Percentiles rank a stretch among this genome's conserved stretches.
phyloP scores from a whole-genome alignment of 805 yeast genomes.

The Metschnikowia kunwiensis region DNA sequence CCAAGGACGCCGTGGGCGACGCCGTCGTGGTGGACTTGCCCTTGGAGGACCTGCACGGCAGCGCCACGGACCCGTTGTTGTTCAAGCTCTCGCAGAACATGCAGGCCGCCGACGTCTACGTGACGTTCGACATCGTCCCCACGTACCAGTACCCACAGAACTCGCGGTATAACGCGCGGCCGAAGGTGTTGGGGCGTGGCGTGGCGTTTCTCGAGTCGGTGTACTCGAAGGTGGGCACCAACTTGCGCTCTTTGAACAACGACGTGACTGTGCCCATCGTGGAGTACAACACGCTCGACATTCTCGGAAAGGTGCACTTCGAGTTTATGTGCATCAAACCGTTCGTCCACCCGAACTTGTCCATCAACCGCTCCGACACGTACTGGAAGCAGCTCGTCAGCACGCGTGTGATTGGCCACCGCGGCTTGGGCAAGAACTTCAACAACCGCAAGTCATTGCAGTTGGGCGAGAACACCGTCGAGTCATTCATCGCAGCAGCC shows the following conservation, averaged over 20 bases:
- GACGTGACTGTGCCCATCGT: conserved; percentile 71
- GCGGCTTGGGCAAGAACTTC: conserved; percentile 89
- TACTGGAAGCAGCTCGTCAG: conserved; percentile 90
- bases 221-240: conserved; percentile 63
- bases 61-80: conserved; percentile 69
- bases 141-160: conserved; percentile 57
- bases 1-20: conserved; percentile 42
- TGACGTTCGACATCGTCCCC: conserved; percentile 86
- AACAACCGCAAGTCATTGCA: conserved; percentile 73
- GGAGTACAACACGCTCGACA: conserved; percentile 65
- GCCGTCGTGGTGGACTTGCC: conserved; percentile 75
- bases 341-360: conserved; percentile 67
- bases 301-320: conserved; percentile 74
- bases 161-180: conserved; percentile 3
- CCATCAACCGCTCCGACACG: conserved; percentile 64
- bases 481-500: conserved; percentile 93
- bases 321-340: conserved; percentile 71
- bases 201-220: conserved; percentile 66
- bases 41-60: conserved; percentile 68
- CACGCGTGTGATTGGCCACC: conserved; percentile 91
- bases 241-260: conserved; percentile 64
- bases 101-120: conserved; percentile 49
- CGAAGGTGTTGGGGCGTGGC: conserved; percentile 66
- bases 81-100: conserved; percentile 54
- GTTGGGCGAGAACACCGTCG: conserved; percentile 92